phyloP scores from a whole-genome alignment of 2,329 filamentous ascomycete genomes.

The Cladosporium sp. region DNA sequence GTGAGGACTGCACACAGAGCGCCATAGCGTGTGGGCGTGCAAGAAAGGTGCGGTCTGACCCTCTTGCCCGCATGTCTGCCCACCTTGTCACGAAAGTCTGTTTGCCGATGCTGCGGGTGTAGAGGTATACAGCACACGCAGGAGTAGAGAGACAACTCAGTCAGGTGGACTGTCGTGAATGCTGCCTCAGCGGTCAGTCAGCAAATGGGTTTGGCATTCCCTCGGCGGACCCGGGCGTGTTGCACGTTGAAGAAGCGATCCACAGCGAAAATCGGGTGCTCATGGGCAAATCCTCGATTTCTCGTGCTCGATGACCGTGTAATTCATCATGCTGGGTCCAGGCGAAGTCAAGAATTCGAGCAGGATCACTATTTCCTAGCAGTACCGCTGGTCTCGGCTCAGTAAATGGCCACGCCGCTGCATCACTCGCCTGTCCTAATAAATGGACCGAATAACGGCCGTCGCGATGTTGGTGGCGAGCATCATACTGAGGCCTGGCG shows the following conservation, averaged over 20 bases:
- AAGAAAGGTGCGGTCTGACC: not conserved
- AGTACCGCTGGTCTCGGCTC: not conserved
- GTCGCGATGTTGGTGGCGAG: not conserved
- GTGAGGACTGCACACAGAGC: not conserved
- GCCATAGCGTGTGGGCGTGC: not conserved
- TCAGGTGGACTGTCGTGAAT: not conserved
- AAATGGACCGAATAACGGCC: not conserved
- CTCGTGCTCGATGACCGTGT: slow-evolving; percentile 1
- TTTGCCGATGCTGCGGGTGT: not conserved
- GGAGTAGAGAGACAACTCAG: not conserved
- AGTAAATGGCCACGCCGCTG: not conserved
- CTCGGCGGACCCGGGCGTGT: no score
- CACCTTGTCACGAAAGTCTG: not conserved
- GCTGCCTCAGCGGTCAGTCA: not conserved
- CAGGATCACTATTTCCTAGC: no score
- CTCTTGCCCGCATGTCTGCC: not conserved
- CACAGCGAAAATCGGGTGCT: not conserved
- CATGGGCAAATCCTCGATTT: not conserved
- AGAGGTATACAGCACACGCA: not conserved
- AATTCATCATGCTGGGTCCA: slow-evolving; percentile 4
- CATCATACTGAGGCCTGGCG: not conserved
- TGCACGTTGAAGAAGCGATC: not conserved
- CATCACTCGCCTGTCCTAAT: not conserved
- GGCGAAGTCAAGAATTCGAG: not conserved
- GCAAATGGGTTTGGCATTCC: no score